Evolutionary conservation across 495 filamentous ascomycete genomes (phyloP).

Genomic region (Parathielavia appendiculata): DNA sequence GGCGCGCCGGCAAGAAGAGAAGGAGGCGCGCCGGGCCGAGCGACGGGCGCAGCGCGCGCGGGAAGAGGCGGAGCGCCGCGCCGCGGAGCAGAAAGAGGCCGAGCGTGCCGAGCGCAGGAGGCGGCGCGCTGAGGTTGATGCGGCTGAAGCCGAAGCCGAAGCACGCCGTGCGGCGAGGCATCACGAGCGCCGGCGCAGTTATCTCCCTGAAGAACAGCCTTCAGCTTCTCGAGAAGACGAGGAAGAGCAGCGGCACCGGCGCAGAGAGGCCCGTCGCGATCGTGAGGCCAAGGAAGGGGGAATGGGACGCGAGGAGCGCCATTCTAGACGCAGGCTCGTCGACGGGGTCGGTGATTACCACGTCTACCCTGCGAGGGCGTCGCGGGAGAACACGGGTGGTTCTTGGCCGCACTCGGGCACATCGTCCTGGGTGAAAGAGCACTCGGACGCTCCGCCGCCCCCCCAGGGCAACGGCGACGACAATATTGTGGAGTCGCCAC

Average conservation of each 20-base stretch:
- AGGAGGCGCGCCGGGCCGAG: constrained; percentile 49
- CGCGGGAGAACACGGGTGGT: constrained; percentile 36
- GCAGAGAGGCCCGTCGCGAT: constrained; percentile 44
- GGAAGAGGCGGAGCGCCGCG: constrained; percentile 41
- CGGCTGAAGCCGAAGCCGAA: constrained; percentile 43
- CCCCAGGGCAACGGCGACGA: constrained; percentile 33
- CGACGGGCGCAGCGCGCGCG: constrained; percentile 43
- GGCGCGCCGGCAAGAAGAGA: constrained; percentile 44
- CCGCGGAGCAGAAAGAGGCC: constrained; percentile 39
- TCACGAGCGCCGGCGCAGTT: constrained; percentile 26
- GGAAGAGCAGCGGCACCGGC: constrained; percentile 43
- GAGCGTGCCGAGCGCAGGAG: constrained; percentile 43
- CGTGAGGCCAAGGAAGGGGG: constrained; percentile 36
- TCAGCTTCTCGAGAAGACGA: constrained; percentile 25
- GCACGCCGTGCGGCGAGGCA: constrained; percentile 42
- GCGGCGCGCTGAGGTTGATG: constrained; percentile 38
- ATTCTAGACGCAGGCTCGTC: constrained; percentile 27
- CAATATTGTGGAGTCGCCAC: constrained; percentile 1
- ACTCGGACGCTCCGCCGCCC: constrained; percentile 52
- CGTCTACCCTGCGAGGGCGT: constrained; percentile 41
- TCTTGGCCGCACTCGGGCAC: constrained; percentile 53
- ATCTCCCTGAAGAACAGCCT: constrained; percentile 10
- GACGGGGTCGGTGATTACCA: constrained; percentile 35
- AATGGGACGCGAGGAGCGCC: constrained; percentile 21
- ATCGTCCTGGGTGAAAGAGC: constrained; percentile 56